A percentile compares a stretch with the other conserved stretches of the same genome.
Evolutionary conservation across 139 green algal species (phyloP).

Genomic region (Coelastrella sp.): DNA sequence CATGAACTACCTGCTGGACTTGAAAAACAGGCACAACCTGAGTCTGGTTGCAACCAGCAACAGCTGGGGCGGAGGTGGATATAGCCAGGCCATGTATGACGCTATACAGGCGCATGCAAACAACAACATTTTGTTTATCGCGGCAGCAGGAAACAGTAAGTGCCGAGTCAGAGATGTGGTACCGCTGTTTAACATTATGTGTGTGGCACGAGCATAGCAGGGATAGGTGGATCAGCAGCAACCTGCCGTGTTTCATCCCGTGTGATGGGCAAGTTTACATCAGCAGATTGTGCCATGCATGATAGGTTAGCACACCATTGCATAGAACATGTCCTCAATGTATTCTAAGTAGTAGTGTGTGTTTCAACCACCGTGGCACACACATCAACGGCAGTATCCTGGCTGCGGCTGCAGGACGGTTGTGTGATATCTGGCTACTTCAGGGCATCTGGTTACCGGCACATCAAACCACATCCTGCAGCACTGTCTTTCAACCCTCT

Average conservation of each 20-base stretch:
- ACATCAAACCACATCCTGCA: background rate
- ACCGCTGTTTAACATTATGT: background rate
- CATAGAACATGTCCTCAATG: too few relatives aligned
- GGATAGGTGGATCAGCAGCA: too few relatives aligned
- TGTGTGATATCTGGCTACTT: background rate
- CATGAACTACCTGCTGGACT: constrained; percentile 26
- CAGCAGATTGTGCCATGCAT: too few relatives aligned
- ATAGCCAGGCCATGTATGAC: background rate
- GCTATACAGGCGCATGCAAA: background rate
- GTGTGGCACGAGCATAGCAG: too few relatives aligned
- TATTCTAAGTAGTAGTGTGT: too few relatives aligned
- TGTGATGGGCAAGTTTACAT: too few relatives aligned
- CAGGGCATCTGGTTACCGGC: background rate
- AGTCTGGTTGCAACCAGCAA: constrained; percentile 24
- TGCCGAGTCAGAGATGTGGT: background rate
- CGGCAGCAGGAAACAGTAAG: constrained; percentile 10
- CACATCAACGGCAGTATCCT: too few relatives aligned
- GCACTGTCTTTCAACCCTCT: background rate
- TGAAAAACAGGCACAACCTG: constrained; percentile 24
- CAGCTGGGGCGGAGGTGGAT: constrained; percentile 1
- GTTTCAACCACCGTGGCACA: too few relatives aligned
- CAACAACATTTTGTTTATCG: background rate
- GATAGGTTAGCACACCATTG: too few relatives aligned
- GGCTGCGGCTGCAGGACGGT: background rate
- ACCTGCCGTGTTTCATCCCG: too few relatives aligned